A percentile compares a stretch with the other conserved stretches of the same genome.
phyloP scores from a whole-genome alignment of 441 rosid species.

The Euphorbia corollata region DNA sequence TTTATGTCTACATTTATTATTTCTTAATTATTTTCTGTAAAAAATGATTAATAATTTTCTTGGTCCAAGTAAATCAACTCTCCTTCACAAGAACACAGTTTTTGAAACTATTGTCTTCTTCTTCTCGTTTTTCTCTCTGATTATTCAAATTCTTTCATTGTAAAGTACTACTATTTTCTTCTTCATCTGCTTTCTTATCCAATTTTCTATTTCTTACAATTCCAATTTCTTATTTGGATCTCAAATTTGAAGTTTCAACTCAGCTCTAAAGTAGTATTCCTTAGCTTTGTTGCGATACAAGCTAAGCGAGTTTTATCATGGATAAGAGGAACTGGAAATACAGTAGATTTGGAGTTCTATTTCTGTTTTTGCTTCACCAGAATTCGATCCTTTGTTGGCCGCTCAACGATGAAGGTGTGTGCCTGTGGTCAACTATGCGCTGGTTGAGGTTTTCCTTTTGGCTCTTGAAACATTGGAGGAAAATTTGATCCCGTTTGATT shows the following conservation, averaged over 20 bases:
- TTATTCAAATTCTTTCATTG: background rate
- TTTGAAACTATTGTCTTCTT: constrained; percentile 16
- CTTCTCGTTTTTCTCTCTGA: background rate
- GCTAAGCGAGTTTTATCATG: constrained; percentile 16
- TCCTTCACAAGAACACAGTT: constrained; percentile 13
- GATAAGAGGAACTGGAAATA: constrained; percentile 30
- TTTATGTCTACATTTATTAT: background rate
- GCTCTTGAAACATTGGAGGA: constrained; percentile 16
- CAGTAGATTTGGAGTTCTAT: constrained; percentile 27
- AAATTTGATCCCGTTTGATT: background rate
- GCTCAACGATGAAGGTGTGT: constrained; percentile 50
- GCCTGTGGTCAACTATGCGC: background rate
- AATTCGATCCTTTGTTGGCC: constrained; percentile 34
- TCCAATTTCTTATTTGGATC: constrained; percentile 3
- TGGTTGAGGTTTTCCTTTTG: constrained; percentile 1
- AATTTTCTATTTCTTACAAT: background rate
- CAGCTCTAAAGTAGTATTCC: background rate
- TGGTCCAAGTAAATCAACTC: constrained; percentile 8
- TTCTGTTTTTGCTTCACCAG: constrained; percentile 30
- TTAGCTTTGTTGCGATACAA: background rate
- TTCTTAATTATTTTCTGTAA: background rate
- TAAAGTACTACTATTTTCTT: background rate
- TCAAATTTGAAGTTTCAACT: background rate
- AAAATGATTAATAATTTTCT: background rate
- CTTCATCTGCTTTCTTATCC: background rate